Base-by-base conservation (phyloP, 2,329 filamentous ascomycete species). In the Cercospora berteroae region DNA sequence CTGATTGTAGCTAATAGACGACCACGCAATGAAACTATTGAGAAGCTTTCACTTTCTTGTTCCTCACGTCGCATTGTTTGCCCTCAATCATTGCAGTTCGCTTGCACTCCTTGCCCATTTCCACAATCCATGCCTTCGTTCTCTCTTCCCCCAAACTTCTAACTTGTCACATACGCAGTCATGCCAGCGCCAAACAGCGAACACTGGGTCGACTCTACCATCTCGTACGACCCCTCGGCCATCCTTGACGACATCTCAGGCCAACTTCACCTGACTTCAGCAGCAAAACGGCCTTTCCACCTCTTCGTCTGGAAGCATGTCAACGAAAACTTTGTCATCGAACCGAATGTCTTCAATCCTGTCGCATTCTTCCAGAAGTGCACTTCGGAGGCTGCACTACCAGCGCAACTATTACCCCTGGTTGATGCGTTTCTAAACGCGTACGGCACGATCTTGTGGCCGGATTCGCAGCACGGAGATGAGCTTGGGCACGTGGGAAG, bases 401-500 rank as follows among this genome's bases (percentile, higher is more conserved):
- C 42, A 33, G 25, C 27, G 42, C 23, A 61, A 29, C 13, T 61
- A 7, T 31, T 61, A 13, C 27, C 39, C 20, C 23, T 48, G 13
- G 42, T 61, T 5, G 59, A 61, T 31, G 18, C 59, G 12, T 61
- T 61, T 42, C 23, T 61, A 16, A 42, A 61, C 5, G 20, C 18
- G n/a, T 61, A 61, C n/a, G 59, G 59, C 3, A 23, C 5, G 7
- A 44, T 42, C 20, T 39, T 61, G 36, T 61, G 59, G 59, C 59
- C 59, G 27, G 39, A 61, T 23, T 29, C 12, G 39, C 27, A 27
- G 20, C n/a, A 39, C n/a, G 42, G 33, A 20, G 20, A 25, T 27
- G 27, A 48, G 16, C 12, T 29, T 33, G 59, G 42, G 25, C 12
- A 29, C 18, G 42, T 27, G 10, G 27, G 42, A 23, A 50, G 59